phyloP scores from a whole-genome alignment of 1,139 yeast genomes.

The Spencermartinsiella ligniputridi region DNA sequence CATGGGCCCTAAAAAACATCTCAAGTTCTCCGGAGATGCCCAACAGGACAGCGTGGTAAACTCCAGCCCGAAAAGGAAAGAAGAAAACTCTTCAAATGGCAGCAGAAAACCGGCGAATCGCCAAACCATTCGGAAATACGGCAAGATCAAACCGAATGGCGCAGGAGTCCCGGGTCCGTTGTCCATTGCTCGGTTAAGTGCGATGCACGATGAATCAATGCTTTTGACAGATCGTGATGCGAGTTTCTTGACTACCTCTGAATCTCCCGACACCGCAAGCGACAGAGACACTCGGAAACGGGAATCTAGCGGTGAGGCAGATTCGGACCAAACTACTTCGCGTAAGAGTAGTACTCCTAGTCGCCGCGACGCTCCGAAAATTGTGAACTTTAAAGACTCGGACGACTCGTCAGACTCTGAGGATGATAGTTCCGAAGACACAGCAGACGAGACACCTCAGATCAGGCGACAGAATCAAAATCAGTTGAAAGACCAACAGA shows the following conservation, averaged over 20 bases:
- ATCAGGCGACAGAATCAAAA: slow-evolving; percentile 10
- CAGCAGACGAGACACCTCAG: slow-evolving; percentile 17
- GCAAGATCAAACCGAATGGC: background rate
- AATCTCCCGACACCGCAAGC: background rate
- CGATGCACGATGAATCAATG: slow-evolving; percentile 1
- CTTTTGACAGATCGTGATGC: background rate
- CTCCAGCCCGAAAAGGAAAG: too few relatives aligned
- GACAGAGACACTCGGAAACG: slow-evolving; percentile 2
- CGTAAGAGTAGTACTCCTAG: background rate
- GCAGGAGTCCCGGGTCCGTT: background rate
- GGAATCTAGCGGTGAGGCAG: background rate
- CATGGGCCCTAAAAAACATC: slow-evolving; percentile 28
- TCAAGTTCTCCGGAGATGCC: slow-evolving; percentile 16
- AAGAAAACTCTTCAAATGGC: too few relatives aligned
- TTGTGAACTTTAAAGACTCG: slow-evolving; percentile 26
- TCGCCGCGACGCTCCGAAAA: slow-evolving; percentile 8
- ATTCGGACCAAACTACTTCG: background rate
- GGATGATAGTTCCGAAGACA: slow-evolving; percentile 23
- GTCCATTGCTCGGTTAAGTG: background rate
- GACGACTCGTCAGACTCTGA: slow-evolving; percentile 29
- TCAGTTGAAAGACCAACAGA: background rate
- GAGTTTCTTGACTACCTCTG: background rate
- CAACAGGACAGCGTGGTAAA: too few relatives aligned
- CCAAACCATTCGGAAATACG: background rate
- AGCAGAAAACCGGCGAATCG: background rate